These are phyloP conservation scores for Aspergillus sclerotiicarbonarius DNA, from an alignment of 495 filamentous ascomycete species.

Conservation along the genomic window DNA sequence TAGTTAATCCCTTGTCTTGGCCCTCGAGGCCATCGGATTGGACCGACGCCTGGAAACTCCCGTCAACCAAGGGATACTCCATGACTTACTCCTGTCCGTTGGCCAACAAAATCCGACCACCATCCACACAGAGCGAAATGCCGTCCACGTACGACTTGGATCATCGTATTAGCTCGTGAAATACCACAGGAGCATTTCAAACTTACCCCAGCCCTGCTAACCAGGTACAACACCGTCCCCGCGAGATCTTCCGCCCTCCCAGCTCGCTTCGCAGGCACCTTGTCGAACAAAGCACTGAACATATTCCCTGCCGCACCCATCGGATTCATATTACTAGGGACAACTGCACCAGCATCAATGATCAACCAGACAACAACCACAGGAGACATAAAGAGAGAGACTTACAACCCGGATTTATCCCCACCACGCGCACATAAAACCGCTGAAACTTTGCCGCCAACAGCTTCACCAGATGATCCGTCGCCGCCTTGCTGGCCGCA, in stretches of 20 bases:
- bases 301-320: slow-evolving; percentile 43
- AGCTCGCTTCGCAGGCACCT: slow-evolving; percentile 43
- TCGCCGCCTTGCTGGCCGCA: slow-evolving; percentile 44
- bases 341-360: slow-evolving; percentile 37
- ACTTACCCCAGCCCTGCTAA: slow-evolving; percentile 39
- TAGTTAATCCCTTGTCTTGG: too few species aligned
- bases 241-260: slow-evolving; percentile 40
- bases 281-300: slow-evolving; percentile 41
- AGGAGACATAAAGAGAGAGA: slow-evolving; percentile 2
- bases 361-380: neutral
- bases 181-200: neutral
- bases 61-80: too few species aligned
- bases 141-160: slow-evolving; percentile 38
- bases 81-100: slow-evolving; percentile 41
- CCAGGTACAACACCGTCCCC: slow-evolving; percentile 39
- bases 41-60: too few species aligned
- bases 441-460: slow-evolving; percentile 41
- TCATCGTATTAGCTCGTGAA: neutral
- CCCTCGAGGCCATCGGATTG: too few species aligned
- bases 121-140: slow-evolving; percentile 37
- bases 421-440: slow-evolving; percentile 42
- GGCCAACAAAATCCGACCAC: slow-evolving; percentile 34
- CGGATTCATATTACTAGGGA: slow-evolving; percentile 49
- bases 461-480: slow-evolving; percentile 43
- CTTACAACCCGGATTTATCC: slow-evolving; percentile 49